Conservation (phyloP, 257 asterid genomes). For the Parsonsia alboflavescens region DNA sequence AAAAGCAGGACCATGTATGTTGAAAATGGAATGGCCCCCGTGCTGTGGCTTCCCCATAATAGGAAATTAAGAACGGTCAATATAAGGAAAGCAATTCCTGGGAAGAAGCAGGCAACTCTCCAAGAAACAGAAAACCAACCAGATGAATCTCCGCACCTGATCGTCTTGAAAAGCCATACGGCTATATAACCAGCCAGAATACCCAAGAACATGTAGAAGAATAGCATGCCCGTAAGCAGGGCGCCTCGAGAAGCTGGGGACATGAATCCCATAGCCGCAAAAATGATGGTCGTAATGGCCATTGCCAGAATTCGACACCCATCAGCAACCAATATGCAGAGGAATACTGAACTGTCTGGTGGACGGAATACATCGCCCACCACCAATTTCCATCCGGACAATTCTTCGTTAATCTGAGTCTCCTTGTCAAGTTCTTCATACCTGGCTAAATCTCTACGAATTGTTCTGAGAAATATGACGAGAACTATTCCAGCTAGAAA, state of each 20-base stretch:
- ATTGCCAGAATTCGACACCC: slow-evolving; percentile 22
- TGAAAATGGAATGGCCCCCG: slow-evolving; percentile 23
- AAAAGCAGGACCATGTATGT: slow-evolving; percentile 7
- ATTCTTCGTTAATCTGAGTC: slow-evolving; percentile 23
- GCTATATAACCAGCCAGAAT: slow-evolving; percentile 18
- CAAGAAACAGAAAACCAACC: slow-evolving; percentile 20
- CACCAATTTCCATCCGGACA: slow-evolving; percentile 21
- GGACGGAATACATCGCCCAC: slow-evolving; percentile 23
- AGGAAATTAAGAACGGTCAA: slow-evolving; percentile 18
- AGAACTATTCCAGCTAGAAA: slow-evolving; percentile 22
- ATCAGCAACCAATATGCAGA: slow-evolving; percentile 19
- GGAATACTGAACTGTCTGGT: slow-evolving; percentile 9
- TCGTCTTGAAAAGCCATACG: slow-evolving; percentile 16
- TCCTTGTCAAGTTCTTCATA: slow-evolving; percentile 24
- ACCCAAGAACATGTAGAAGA: slow-evolving; percentile 17
- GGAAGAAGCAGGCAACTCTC: slow-evolving; percentile 17
- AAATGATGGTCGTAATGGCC: slow-evolving; percentile 16
- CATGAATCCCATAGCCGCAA: slow-evolving; percentile 24
- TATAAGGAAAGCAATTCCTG: slow-evolving; percentile 16
- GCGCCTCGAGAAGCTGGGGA: slow-evolving; percentile 24
- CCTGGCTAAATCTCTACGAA: slow-evolving; percentile 21
- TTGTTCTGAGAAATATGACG: slow-evolving; percentile 19
- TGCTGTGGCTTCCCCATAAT: slow-evolving; percentile 20
- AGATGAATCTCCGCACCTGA: slow-evolving; percentile 1
- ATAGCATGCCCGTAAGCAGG: slow-evolving; percentile 19